Percentiles rank a stretch among this genome's conserved stretches.
phyloP scores from a whole-genome alignment of 768 basidiomycete genomes.

The Lactarius deliciosus region DNA sequence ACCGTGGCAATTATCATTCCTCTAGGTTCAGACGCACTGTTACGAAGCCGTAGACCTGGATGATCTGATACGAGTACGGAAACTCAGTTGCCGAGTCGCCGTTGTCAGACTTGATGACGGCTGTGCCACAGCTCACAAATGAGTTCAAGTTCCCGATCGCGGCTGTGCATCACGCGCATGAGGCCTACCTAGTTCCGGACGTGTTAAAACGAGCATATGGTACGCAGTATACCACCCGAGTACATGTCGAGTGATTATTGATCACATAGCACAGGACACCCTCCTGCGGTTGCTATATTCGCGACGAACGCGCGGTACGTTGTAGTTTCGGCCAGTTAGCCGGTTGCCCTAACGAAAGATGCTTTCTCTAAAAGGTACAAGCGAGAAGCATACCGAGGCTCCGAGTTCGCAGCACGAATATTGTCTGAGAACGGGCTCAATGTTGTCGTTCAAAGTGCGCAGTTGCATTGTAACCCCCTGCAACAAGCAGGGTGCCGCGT shows the following conservation, averaged over 20 bases:
- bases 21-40: constrained; percentile 48
- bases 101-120: constrained; percentile 3
- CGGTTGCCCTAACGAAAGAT: constrained; percentile 18
- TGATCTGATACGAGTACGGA: constrained; percentile 16
- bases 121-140: constrained; percentile 62
- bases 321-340: constrained; percentile 1
- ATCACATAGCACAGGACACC: constrained; percentile 39
- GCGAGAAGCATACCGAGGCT: constrained; percentile 61
- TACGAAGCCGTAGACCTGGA: constrained; percentile 44
- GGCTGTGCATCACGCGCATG: constrained; percentile 85
- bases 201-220: constrained; percentile 70
- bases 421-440: constrained; percentile 55
- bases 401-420: constrained; percentile 63
- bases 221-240: constrained; percentile 11
- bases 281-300: constrained; percentile 78
- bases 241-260: constrained; percentile 4
- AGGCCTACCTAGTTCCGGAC: constrained; percentile 86
- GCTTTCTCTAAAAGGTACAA: constrained; percentile 40
- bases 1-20: background rate
- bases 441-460: constrained; percentile 60
- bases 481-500: background rate
- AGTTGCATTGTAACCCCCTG: background rate
- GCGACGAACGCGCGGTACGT: constrained; percentile 64
- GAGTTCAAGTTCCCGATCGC: constrained; percentile 86
- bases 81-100: constrained; percentile 9